Base-by-base conservation (phyloP, 306 rosid species). In the Prunus kanzakura region DNA sequence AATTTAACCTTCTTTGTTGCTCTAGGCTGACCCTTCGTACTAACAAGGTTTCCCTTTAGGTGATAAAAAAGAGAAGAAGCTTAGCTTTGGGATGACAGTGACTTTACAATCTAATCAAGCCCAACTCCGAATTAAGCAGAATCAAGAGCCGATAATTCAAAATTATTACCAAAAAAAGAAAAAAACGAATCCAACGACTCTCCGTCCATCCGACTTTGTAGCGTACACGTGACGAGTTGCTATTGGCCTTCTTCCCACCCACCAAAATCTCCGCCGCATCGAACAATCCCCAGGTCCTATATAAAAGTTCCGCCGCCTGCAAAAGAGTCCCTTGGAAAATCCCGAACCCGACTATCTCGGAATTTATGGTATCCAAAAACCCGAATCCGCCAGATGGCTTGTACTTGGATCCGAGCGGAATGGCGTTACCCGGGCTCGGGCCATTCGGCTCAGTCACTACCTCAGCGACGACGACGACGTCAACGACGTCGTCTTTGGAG, bases 321-420 rank as follows among this genome's bases (percentile, higher is more conserved):
- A 11, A 22, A 51, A 14, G 13, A 52, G 22, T 4, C 64, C 0
- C 29, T 29, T 11, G 19, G 19, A 7, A 14, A 16, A 58, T n/a
- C 20, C 30, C 45, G 29, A 54, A 65, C 64, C 54, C 66, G 30
- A 50, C 41, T 16, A 9, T 43, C 57, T 22, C 12, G 30, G 15
- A n/a, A 30, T 50, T 29, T 66, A 89, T 91, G 98, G 96, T 89
- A 20, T 86, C 87, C 57, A 91, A 89, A 50, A 88, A 76, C 87
- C 87, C 90, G 62, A 88, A 82, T 81, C 93, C 88, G 65, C 67
- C 85, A 9, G 97, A 88, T 63, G 88, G 87, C 29, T 88, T 91
- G 51, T 87, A 79, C 82, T 74, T 88, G 87, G 97, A 91, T 79
- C 91, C 91, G 52, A 64, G 51, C 54, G 89, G 35, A 72, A 84